phyloP scores from a whole-genome alignment of 805 yeast species.

The Hagleromyces aurorensis region DNA sequence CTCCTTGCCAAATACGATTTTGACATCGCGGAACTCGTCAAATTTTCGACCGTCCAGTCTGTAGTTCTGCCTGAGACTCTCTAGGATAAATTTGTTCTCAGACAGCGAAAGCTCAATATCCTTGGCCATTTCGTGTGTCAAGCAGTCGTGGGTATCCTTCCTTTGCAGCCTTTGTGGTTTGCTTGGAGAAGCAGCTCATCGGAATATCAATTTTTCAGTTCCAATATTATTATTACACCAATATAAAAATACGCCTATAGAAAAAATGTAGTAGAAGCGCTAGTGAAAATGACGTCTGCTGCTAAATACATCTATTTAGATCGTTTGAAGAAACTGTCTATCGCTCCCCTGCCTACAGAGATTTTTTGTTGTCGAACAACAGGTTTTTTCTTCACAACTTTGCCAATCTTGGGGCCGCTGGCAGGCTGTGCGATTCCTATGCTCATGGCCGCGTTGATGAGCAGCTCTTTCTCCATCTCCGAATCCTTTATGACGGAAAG shows the following conservation, averaged over 20 bases:
- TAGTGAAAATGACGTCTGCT: no score
- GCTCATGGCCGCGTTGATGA: constrained; percentile 28
- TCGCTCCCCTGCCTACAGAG: constrained; percentile 55
- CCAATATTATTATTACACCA: no score
- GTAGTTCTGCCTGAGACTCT: constrained; percentile 51
- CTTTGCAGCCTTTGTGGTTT: background rate
- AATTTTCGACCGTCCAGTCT: constrained; percentile 67
- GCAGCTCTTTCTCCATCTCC: constrained; percentile 22
- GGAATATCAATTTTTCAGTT: no score
- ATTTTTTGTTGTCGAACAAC: constrained; percentile 34
- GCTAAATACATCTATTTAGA: no score
- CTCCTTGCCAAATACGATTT: constrained; percentile 58
- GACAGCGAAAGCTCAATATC: constrained; percentile 54
- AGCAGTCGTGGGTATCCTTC: background rate
- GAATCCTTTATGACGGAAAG: constrained; percentile 10
- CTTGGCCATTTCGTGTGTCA: constrained; percentile 42
- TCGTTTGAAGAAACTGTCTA: constrained; percentile 57
- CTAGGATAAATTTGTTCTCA: constrained; percentile 54
- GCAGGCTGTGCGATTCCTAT: constrained; percentile 20
- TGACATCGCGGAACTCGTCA: constrained; percentile 55
- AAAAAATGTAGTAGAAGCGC: no score
- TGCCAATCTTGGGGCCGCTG: constrained; percentile 9
- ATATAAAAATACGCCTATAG: no score
- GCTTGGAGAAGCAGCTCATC: no score
- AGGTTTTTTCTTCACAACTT: constrained; percentile 22